Conservation (phyloP, 148 eudicot species). For the Amaranthus palmeri region DNA sequence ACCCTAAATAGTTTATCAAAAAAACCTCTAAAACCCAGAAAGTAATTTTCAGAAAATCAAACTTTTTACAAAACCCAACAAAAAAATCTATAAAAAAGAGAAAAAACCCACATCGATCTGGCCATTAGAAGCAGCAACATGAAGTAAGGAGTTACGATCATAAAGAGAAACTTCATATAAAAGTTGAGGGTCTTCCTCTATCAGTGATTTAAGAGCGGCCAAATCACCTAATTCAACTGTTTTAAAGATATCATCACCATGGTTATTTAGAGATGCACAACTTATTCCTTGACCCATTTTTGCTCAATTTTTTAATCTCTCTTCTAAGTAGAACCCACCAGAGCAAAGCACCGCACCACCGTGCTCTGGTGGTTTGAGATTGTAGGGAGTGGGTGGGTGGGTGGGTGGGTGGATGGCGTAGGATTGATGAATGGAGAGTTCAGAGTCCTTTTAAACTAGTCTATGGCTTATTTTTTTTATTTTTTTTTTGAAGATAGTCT, state of each 20-base stretch:
- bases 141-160: slow-evolving; percentile 83
- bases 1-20: slow-evolving; percentile 9
- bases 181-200: slow-evolving; percentile 44
- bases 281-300: slow-evolving; percentile 84
- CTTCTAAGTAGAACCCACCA: not conserved
- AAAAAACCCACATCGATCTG: slow-evolving; percentile 70
- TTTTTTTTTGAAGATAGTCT: no score
- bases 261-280: slow-evolving; percentile 38
- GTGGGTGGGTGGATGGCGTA: slow-evolving; percentile 12
- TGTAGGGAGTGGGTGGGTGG: not conserved
- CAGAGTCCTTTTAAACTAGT: slow-evolving; percentile 1
- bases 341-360: slow-evolving; percentile 18
- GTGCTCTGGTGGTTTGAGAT: slow-evolving; percentile 14
- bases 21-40: slow-evolving; percentile 8
- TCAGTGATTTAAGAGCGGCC: slow-evolving; percentile 30
- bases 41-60: not conserved
- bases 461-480: no score
- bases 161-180: slow-evolving; percentile 41
- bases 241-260: slow-evolving; percentile 42
- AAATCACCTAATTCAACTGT: slow-evolving; percentile 69
- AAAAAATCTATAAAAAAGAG: not conserved
- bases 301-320: not conserved
- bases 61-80: slow-evolving; percentile 4
- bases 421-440: slow-evolving; percentile 12
- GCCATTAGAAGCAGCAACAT: slow-evolving; percentile 82